Conservation (phyloP, 495 filamentous ascomycete species). For the Sabuloglossum arenarium region DNA sequence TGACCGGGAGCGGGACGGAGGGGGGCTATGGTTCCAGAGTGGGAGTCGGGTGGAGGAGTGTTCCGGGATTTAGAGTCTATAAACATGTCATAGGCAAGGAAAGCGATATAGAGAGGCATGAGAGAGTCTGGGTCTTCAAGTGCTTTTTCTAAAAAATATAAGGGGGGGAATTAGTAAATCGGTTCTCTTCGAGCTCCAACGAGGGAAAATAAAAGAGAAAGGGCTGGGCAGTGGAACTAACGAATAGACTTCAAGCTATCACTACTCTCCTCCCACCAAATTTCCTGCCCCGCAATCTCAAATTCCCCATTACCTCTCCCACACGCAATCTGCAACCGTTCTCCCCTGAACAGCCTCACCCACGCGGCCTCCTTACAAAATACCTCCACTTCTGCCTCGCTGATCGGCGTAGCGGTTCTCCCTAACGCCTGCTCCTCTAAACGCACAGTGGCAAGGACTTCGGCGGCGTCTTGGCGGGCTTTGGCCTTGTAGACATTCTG, state of each 20-base stretch:
- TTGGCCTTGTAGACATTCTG: slow-evolving; percentile 91
- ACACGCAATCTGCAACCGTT: slow-evolving; percentile 26
- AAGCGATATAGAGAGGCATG: slow-evolving; percentile 59
- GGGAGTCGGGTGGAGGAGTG: neutral
- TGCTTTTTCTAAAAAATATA: slow-evolving; percentile 11
- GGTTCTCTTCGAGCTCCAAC: neutral
- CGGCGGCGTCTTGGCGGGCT: slow-evolving; percentile 55
- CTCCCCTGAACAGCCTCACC: slow-evolving; percentile 63
- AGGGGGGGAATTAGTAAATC: slow-evolving; percentile 8
- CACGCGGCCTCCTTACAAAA: slow-evolving; percentile 95
- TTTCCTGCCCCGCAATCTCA: slow-evolving; percentile 15
- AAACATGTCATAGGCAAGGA: slow-evolving; percentile 39
- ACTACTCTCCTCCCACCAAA: neutral
- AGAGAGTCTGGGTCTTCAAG: slow-evolving; percentile 32
- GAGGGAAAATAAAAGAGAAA: neutral
- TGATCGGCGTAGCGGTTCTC: slow-evolving; percentile 25
- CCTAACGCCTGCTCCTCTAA: slow-evolving; percentile 32
- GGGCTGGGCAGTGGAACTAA: neutral
- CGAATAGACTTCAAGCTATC: neutral
- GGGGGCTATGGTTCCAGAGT: neutral
- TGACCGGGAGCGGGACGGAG: neutral
- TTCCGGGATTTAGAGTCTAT: slow-evolving; percentile 5
- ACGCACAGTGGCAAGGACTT: slow-evolving; percentile 54
- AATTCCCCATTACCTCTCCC: slow-evolving; percentile 10
- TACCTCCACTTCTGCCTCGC: slow-evolving; percentile 61